Evolutionary conservation across 176 grass and related monocot genomes (phyloP).

Genomic region (Ananas comosus): DNA sequence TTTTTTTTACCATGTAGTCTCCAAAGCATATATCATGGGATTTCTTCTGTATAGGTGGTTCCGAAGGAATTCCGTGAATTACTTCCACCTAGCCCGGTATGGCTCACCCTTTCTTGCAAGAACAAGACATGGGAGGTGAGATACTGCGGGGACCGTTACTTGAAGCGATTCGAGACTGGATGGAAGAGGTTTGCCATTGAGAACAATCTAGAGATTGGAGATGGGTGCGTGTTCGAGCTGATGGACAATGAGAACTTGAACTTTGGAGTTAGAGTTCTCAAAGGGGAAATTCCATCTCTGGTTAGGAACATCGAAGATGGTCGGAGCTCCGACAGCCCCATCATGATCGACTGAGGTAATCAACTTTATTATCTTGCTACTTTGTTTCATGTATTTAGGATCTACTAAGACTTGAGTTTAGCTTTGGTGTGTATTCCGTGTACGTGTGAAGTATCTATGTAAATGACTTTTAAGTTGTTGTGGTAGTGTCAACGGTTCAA

Average conservation of each 20-base stretch:
- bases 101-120: constrained; percentile 3
- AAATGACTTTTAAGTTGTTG: no score
- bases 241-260: constrained; percentile 9
- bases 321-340: constrained; percentile 22
- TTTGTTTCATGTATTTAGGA: no score
- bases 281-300: constrained; percentile 16
- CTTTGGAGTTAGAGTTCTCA: constrained; percentile 44
- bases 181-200: constrained; percentile 32
- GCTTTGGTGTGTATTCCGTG: not conserved
- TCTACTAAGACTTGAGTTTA: not conserved
- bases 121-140: constrained; percentile 33
- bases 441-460: no score
- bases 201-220: constrained; percentile 24
- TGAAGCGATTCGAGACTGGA: constrained; percentile 24
- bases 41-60: constrained; percentile 20
- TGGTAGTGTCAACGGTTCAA: no score
- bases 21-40: no score
- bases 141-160: constrained; percentile 11
- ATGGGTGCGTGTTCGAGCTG: constrained; percentile 47
- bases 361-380: not conserved
- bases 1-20: not conserved
- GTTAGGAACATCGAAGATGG: constrained; percentile 24
- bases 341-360: constrained; percentile 39
- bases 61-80: constrained; percentile 15
- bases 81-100: constrained; percentile 14